phyloP scores from a whole-genome alignment of 2,329 filamentous ascomycete genomes.

The Fusarium sp. region DNA sequence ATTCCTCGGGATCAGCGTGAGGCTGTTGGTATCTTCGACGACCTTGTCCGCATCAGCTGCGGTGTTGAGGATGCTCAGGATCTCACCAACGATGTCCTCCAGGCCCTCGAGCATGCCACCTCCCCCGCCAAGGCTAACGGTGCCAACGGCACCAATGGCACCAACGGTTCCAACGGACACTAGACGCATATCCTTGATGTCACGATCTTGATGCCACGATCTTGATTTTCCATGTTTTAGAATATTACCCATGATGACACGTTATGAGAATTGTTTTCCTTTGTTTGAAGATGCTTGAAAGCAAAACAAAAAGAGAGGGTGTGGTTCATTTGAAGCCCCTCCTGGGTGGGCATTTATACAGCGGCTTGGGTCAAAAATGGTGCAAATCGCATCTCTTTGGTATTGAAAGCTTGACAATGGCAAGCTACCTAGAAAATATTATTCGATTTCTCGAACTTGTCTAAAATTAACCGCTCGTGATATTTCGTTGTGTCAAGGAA shows the following conservation, averaged over 20 bases:
- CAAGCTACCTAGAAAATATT: conserved; percentile 41
- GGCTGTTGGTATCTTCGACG: conserved; percentile 93
- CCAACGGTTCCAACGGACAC: conserved; percentile 47
- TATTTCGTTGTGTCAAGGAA: conserved; percentile 5
- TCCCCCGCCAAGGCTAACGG: conserved; percentile 51
- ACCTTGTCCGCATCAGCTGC: conserved; percentile 92
- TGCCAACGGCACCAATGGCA: conserved; percentile 48
- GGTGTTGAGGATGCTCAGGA: conserved; percentile 93
- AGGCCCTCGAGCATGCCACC: conserved; percentile 84
- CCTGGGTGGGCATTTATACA: conserved; percentile 36
- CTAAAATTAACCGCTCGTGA: conserved; percentile 13
- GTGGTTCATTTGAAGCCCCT: conserved; percentile 20
- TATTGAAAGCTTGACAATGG: conserved; percentile 39
- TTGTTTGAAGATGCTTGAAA: conserved; percentile 23
- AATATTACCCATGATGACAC: conserved; percentile 38
- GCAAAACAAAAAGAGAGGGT: conserved; percentile 29
- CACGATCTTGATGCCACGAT: conserved; percentile 4
- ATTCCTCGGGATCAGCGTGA: conserved; percentile 93
- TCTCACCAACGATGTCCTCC: conserved; percentile 82
- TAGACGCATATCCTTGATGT: conserved; percentile 23
- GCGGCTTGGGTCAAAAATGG: conserved; percentile 33
- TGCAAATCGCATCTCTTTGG: conserved; percentile 37
- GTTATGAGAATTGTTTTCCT: conserved; percentile 38
- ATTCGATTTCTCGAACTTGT: conserved; percentile 19
- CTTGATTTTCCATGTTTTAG: conserved; percentile 22